Evolutionary conservation across 768 basidiomycete genomes (phyloP), one percentile per base, ranked within the genome.

Genomic region (Mycena crocata): DNA sequence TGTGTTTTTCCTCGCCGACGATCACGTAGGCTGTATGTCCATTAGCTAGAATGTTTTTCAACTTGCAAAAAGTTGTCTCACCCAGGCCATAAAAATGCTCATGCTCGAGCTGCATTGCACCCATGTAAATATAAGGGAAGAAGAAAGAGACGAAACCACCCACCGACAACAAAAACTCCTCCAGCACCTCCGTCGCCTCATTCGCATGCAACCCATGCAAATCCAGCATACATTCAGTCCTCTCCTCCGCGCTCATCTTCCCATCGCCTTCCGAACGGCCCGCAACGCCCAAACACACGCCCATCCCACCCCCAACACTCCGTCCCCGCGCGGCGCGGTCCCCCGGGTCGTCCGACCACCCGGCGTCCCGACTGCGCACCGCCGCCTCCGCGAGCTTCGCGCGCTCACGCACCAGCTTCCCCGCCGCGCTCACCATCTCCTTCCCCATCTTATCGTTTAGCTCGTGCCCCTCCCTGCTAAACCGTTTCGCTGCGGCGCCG

Each of bases 1-100:
- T 95, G 77, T 98, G 97, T 78, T 96, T 97, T 78, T 97, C 94
- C 80, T 98, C 95, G 23, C 98, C 97, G 8, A 99, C 94, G 46
- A 99, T 85, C 23, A 94, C 81, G 76, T 93, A 99, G 7, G 93
- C 95, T 93, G 70, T 39, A 15, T 0, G 21, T 2, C 19, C 5
- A n/a, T 60, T 2, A 60, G 35, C 35, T 45, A 64, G 52, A 40
- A 49, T 17, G 39, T 40, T 26, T 46, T 42, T 51, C 39, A 35
- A 37, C 19, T 34, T 39, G 8, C 46, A 37, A 37, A 50, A 49
- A 21, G n/a, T n/a, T n/a, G n/a, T 79, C 87, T 71, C 67, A 93
- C 93, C 91, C 61, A 98, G 81, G 9, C 96, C 97, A 74, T 91
- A 89, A 80, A 90, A 97, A 74, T 91, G 89, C 75, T 98, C 96